Evolutionary conservation across 2,329 filamentous ascomycete genomes (phyloP).

Genomic region (Neofusicoccum laricinum): DNA sequence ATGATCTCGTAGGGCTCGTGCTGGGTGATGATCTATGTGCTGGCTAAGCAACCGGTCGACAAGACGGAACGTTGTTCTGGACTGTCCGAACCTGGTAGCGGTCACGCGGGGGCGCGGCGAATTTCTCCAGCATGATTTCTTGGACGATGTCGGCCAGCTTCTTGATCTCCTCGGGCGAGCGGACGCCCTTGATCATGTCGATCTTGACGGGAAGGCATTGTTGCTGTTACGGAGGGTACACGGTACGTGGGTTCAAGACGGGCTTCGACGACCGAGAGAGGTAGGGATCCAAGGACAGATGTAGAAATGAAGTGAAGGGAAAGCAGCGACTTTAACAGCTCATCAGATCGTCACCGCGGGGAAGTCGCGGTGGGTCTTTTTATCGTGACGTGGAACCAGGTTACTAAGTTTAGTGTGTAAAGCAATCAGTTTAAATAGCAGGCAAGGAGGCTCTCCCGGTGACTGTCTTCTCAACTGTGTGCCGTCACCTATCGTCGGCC

Average conservation of each 20-base stretch:
- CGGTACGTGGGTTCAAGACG: too few species aligned
- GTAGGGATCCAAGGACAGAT: too few species aligned
- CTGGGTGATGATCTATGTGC: slow-evolving; percentile 27
- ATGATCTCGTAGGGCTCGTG: slow-evolving; percentile 32
- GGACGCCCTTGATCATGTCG: slow-evolving; percentile 26
- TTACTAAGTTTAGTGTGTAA: neutral
- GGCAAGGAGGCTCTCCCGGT: neutral
- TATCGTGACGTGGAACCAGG: neutral
- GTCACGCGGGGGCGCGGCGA: slow-evolving; percentile 28
- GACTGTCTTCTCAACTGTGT: neutral
- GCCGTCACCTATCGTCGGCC: neutral
- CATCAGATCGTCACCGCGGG: neutral
- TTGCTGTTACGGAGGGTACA: neutral
- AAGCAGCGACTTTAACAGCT: neutral
- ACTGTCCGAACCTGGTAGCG: slow-evolving; percentile 24
- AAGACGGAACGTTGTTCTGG: neutral
- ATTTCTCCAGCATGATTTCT: slow-evolving; percentile 26
- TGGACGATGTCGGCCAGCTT: slow-evolving; percentile 29
- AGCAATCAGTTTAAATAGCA: neutral
- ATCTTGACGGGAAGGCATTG: slow-evolving; percentile 33
- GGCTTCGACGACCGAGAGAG: too few species aligned
- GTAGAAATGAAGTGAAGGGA: neutral
- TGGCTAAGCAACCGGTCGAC: neutral
- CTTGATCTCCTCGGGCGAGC: slow-evolving; percentile 26
- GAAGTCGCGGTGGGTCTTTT: neutral